Evolutionary conservation across 2,329 filamentous ascomycete species (phyloP), one percentile per base, ranked within the genome.

Genomic region (Paecilomyces sp.): DNA sequence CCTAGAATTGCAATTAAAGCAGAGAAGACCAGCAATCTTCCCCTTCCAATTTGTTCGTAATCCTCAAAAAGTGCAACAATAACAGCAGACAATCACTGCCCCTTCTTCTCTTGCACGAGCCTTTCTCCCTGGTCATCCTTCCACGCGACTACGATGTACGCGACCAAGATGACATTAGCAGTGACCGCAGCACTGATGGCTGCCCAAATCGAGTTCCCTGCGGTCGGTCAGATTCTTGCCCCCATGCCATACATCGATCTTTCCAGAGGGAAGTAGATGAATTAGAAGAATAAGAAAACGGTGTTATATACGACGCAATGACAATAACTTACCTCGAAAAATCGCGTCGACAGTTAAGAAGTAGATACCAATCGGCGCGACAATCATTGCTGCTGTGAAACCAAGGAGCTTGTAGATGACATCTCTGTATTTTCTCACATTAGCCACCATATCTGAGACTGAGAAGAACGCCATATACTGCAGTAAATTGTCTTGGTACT

Each of bases 111-210:
- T 67, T 87, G 83, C 28, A 81, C 79, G 30, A 76, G 76, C 88
- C 90, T 94, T 61, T 90, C 92, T 72, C 84, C 85, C 77, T 85
- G 80, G 70, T 97, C 94, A 74, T 99, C 94, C 62, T 83, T 87
- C 84, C 96, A 92, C 3, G 94, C 94, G 22, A 96, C 91, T 59
- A 97, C 79, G 52, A 97, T 85, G 75, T 97, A 99, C n/a, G 83
- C 86, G 60, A 97, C 84, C 56, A 99, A 79, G 3, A 99, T 91
- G 1, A 95, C 84, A 68, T 99, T 99, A 12, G 94, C 94, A 73
- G 95, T 86, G 56, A 97, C 77, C 22, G 94, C 94, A 1, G 94
- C 94, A 34, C 89, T 80, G 0, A 86, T 92, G 13, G 92, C 94
- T 3, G 92, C 91, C 67, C 87, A 93, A 1, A 92, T 96, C 13